Evolutionary conservation across 495 filamentous ascomycete species (phyloP), one percentile per base, ranked within the genome.

Genomic region (Achaetomiella virescens): DNA sequence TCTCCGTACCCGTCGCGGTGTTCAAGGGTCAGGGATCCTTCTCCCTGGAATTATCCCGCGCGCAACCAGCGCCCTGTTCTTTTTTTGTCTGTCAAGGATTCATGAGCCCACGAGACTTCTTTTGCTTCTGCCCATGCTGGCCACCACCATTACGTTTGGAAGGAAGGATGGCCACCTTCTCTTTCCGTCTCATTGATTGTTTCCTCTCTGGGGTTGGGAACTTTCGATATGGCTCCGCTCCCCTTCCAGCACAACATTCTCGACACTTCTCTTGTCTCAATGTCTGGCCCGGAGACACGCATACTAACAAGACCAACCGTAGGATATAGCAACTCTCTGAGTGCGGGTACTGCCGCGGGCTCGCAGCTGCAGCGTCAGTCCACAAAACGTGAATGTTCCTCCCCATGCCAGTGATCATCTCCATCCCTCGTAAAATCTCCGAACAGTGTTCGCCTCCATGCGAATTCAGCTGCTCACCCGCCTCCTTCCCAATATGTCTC

Each of bases 321-420:
- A 78, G 75, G 75, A 43, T 78, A 78, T 54, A 73, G 66, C 63
- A 67, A 68, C 55, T 75, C 72, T 17, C 71, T 61, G 71, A 66
- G 43, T 81, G 79, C 62, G 78, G 78, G 44, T 82, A 81, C 67
- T 82, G 78, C 62, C 72, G 69, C 48, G 33, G 65, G 43, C 61
- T 60, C 67, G 69, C 50, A 66, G 65, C 57, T 70, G n/a, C n/a
- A n/a, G n/a, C n/a, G 71, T 74, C 65, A 74, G 70, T 75, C 66
- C 55, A 61, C 37, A 61, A 72, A 73, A 68, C 66, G 67, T 72
- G 62, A 67, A 68, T 57, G 43, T 56, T 54, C 54, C 45, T 55
- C 33, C 51, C 56, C 29, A 10, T 48, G 20, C 29, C 44, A 15
- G 17, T 25, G 52, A 42, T 31, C 21, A 6, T 35, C 42, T 14